A percentile compares a stretch with the other conserved stretches of the same genome.
phyloP scores from a whole-genome alignment of 2,329 filamentous ascomycete species.

The Neopestalotiopsis sp. region DNA sequence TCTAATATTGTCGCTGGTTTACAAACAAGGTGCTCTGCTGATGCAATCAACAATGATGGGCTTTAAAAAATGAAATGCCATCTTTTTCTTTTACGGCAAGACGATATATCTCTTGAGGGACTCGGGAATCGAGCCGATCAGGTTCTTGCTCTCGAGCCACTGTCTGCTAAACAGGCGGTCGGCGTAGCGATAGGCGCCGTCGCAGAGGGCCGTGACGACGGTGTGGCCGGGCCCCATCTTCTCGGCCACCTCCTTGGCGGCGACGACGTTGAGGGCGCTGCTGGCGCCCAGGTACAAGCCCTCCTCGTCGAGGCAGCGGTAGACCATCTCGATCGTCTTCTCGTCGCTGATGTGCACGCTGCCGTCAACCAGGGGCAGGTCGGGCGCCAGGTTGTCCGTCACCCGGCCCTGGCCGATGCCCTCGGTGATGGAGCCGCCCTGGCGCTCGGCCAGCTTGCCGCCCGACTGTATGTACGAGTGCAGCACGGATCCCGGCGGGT shows the following conservation, averaged over 20 bases:
- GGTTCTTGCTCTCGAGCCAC: slow-evolving; percentile 87
- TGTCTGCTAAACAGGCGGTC: slow-evolving; percentile 90
- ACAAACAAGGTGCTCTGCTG: slow-evolving; percentile 22
- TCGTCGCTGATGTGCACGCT: slow-evolving; percentile 86
- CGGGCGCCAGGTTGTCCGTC: slow-evolving; percentile 90
- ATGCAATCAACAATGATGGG: background rate
- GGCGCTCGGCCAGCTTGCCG: slow-evolving; percentile 80
- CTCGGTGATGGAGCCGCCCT: slow-evolving; percentile 91
- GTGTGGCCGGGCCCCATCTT: slow-evolving; percentile 87
- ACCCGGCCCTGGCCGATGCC: slow-evolving; percentile 96
- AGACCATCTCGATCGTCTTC: slow-evolving; percentile 97
- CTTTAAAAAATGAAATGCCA: background rate
- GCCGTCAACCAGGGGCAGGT: slow-evolving; percentile 83
- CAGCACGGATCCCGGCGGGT: slow-evolving; percentile 91
- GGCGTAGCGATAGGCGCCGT: slow-evolving; percentile 97
- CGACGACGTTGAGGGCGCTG: slow-evolving; percentile 92
- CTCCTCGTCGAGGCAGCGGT: slow-evolving; percentile 93
- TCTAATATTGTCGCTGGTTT: background rate
- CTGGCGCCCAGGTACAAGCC: slow-evolving; percentile 94
- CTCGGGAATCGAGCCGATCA: slow-evolving; percentile 81
- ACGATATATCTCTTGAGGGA: slow-evolving; percentile 94
- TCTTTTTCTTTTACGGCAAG: slow-evolving; percentile 60
- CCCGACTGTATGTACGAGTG: slow-evolving; percentile 90
- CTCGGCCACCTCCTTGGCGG: slow-evolving; percentile 91
- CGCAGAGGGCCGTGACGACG: slow-evolving; percentile 91